Base-by-base conservation (phyloP, 371 early-diverging fungal species). In the Actinomortierella wolfii region DNA sequence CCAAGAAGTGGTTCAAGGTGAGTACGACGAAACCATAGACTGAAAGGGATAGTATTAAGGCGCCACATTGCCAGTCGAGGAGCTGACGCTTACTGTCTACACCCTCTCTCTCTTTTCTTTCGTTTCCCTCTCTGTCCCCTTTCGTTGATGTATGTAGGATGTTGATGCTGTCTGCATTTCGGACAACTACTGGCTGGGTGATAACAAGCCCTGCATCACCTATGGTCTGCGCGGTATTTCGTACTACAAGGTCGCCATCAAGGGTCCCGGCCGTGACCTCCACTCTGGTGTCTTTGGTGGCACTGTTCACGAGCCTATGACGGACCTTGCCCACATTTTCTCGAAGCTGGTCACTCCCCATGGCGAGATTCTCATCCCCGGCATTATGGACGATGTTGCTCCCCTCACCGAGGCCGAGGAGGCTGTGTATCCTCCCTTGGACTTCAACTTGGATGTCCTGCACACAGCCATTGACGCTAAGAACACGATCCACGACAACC, bases 201-300 rank as follows among this genome's bases (percentile, higher is more conserved):
- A 91, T 48, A 89, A 81, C 64, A 96, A 94, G 83, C 98, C 98
- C 46, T 97, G 97, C 82, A 80, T 98, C 68, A 98, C 97, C 40
- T 96, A 97, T 76, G 98, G 98, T 58, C 89, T 98, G 51, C 94
- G 98, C 53, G 98, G 98, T 59, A 90, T 96, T 59, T 92, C 92
- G 59, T 94, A 94, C 81, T 96, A 91, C 85, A 86, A 86, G 61
- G 53, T 94, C 59, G 79, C 79, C 50, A 77, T 94, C 61, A 84
- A 85, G 77, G 94, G 94, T 20, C 94, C 94, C 17, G 89, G 84
- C 49, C 85, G 86, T 75, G 98, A 97, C 77, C 85, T 98, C 55
- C 98, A 98, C 82, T 93, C 93, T 66, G 98, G 98, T 77, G 94
- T 98, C 48, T 98, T 96, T 82, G 98, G 96, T 68, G 96, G 95